Conservation (phyloP, 164 flowering plant genomes). For the Macadamia integrifolia region DNA sequence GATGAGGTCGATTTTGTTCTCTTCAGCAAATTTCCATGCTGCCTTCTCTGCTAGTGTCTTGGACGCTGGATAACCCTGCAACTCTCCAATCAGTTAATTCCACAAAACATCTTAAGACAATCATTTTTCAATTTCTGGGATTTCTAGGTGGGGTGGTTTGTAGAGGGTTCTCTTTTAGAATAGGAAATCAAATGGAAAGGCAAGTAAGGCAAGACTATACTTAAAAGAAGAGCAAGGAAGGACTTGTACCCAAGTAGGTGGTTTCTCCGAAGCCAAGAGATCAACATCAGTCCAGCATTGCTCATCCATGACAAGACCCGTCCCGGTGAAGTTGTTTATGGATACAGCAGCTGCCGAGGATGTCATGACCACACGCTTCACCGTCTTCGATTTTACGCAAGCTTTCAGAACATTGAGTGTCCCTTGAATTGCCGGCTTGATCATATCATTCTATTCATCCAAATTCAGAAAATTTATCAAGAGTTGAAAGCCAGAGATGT, state of each 20-base stretch:
- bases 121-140: too few relatives aligned
- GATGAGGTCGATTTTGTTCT: slow-evolving; percentile 61
- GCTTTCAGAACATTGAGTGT: slow-evolving; percentile 48
- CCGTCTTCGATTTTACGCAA: slow-evolving; percentile 53
- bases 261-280: slow-evolving; percentile 46
- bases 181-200: too few relatives aligned
- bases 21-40: slow-evolving; percentile 65
- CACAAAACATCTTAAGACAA: too few relatives aligned
- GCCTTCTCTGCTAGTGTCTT: slow-evolving; percentile 62
- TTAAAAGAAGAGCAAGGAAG: not conserved
- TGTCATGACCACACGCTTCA: slow-evolving; percentile 59
- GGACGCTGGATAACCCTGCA: slow-evolving; percentile 70
- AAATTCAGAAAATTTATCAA: not conserved
- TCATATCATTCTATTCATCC: slow-evolving; percentile 54
- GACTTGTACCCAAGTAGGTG: slow-evolving; percentile 63
- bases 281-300: slow-evolving; percentile 64
- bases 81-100: not conserved
- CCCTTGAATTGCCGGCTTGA: slow-evolving; percentile 71
- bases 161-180: too few relatives aligned
- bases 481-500: too few relatives aligned
- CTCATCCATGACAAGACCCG: slow-evolving; percentile 57
- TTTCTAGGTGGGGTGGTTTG: too few relatives aligned
- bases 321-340: slow-evolving; percentile 33
- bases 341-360: slow-evolving; percentile 74
- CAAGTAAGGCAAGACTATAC: not conserved